A percentile compares a stretch with the other conserved stretches of the same genome.
These are phyloP conservation scores for Tricholoma bakamatsutake DNA, from an alignment of 768 basidiomycete species.

Conservation along the genomic window DNA sequence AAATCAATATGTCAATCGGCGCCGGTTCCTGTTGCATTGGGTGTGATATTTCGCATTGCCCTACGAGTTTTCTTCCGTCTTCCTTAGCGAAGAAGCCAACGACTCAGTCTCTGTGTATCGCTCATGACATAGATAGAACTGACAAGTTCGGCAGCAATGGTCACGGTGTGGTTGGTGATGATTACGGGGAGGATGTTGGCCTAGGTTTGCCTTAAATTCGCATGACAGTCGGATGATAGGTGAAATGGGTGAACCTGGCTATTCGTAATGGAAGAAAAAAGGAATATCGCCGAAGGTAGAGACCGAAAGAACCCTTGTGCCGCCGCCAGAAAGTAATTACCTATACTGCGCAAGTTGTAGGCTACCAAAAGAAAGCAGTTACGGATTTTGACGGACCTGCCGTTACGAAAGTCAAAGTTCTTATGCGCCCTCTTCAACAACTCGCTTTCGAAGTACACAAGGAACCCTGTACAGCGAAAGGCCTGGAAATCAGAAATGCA, in stretches of 20 bases:
- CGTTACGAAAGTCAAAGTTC: constrained; percentile 90
- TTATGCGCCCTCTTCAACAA: constrained; percentile 87
- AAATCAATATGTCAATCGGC: constrained; percentile 25
- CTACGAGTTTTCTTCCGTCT: constrained; percentile 73
- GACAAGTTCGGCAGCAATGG: constrained; percentile 85
- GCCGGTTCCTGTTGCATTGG: constrained; percentile 42
- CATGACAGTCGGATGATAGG: constrained; percentile 19
- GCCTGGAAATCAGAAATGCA: background rate
- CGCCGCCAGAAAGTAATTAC: constrained; percentile 88
- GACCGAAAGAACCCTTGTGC: constrained; percentile 89
- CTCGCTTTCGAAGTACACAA: constrained; percentile 89
- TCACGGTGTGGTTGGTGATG: constrained; percentile 93
- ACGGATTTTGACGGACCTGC: constrained; percentile 45
- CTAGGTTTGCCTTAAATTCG: constrained; percentile 25
- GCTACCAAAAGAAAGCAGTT: background rate
- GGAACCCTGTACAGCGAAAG: constrained; percentile 54
- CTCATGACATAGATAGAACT: constrained; percentile 25
- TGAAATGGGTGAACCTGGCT: constrained; percentile 41
- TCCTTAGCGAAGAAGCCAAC: constrained; percentile 42
- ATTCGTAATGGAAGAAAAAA: constrained; percentile 88
- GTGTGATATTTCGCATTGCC: constrained; percentile 93
- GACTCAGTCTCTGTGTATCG: too few relatives aligned
- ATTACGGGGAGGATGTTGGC: constrained; percentile 87
- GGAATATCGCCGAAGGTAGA: constrained; percentile 87
- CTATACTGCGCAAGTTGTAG: constrained; percentile 44